Percentiles rank a stretch among this genome's conserved stretches.
These are phyloP conservation scores for Plantago coronopus DNA, from an alignment of 305 asterid genomes.

Conservation along the genomic window DNA sequence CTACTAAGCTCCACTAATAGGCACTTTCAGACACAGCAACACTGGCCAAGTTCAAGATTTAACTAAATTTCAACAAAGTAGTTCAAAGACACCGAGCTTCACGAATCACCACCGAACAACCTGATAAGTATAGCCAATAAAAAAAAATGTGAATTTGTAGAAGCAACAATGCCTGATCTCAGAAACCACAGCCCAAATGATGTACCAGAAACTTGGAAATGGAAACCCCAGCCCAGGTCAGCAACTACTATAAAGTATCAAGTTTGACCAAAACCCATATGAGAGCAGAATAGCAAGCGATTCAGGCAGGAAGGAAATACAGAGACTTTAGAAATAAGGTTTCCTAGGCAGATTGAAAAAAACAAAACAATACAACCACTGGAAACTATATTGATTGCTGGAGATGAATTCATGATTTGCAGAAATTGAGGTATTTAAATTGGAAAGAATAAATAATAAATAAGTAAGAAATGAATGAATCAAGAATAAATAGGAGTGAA, in stretches of 20 bases:
- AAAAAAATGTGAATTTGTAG: conserved; percentile 2
- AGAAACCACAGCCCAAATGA: not conserved
- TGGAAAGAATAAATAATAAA: conserved; percentile 3
- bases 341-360: conserved; percentile 18
- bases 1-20: conserved; percentile 30
- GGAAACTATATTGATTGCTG: conserved; percentile 1
- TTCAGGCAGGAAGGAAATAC: conserved; percentile 6
- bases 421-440: conserved; percentile 7
- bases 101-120: not conserved
- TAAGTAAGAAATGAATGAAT: conserved; percentile 25
- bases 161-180: conserved; percentile 1
- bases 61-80: too few relatives aligned
- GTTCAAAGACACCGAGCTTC: conserved; percentile 12
- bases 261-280: conserved; percentile 24
- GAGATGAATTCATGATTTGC: conserved; percentile 12
- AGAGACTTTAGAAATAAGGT: not conserved
- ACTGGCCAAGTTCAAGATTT: too few relatives aligned
- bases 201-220: conserved; percentile 18
- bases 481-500: too few relatives aligned
- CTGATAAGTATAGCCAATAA: conserved; percentile 12
- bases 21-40: conserved; percentile 19
- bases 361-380: not conserved
- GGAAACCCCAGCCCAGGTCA: conserved; percentile 8
- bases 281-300: conserved; percentile 11
- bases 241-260: conserved; percentile 20